Base-by-base conservation (phyloP, 345 rosid species). In the Gossypium bickii region DNA sequence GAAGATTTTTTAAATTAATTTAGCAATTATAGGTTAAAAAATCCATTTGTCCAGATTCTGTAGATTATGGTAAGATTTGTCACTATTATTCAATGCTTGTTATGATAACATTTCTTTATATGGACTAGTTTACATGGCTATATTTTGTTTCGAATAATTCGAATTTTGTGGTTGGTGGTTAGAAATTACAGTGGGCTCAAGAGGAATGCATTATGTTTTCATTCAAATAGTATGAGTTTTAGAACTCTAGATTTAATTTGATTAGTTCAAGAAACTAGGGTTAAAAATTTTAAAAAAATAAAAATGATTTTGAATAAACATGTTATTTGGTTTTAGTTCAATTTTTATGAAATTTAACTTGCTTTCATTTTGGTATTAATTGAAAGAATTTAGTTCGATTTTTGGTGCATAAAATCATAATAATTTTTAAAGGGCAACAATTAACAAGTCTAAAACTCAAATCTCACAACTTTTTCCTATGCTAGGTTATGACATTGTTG, bases 11-110 rank as follows among this genome's bases (percentile, higher is more conserved):
- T 18, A 44, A 45, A 22, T 1, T 20, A 45, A 67, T 7, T 0
- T 3, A 47, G 22, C 3, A 7, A 18, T 66, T 12, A 22, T 25
- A 51, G 38, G 70, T 56, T 22, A 64, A 74, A 74, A 74, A 74
- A 20, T 77, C 80, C 20, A 17, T 22, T 12, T 53, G 76, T 18
- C 63, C 17, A 10, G 68, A 74, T 76, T 57, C 29, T 65, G 4
- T 27, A 56, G 20, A 45, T 9, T 53, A 5, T n/a, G 24, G 58
- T n/a, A n/a, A 2, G 58, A 53, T 53, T 17, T 16, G 4, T 53
- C 24, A 53, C 58, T 20, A 53, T 2, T 5, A n/a, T n/a, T 53
- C 24, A 17, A 53, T 53, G 24, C 9, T 53, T n/a, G 5, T 20
- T 53, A 1, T 53, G 17, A 7, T 53, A 53, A 53, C 20, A 5